Base-by-base conservation (phyloP, 2,329 filamentous ascomycete species). In the Juglanconis oblonga region DNA sequence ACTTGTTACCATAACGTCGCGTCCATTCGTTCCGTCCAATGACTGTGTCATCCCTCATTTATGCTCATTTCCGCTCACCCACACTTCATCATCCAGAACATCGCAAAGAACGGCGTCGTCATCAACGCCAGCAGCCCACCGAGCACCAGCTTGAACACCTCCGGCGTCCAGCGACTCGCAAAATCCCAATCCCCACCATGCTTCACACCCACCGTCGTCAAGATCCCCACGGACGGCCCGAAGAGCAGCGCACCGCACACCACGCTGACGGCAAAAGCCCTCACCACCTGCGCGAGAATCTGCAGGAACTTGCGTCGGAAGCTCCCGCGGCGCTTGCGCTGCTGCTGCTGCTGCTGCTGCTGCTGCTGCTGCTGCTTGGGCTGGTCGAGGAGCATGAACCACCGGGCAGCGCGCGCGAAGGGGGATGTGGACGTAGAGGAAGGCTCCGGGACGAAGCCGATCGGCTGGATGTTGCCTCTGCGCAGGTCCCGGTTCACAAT, bases 21-120 rank as follows among this genome's bases (percentile, higher is more conserved):
- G 11, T 52, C 33, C 3, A 38, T 4, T 38, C 14, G 14, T 45
- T 9, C 17, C 24, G 24, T 31, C 9, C 45, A 5, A 9, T 11
- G 9, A 24, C 9, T 3, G 31, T 24, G 6, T 10, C n/a, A 17
- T 6, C 53, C 59, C 55, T 66, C 36, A 53, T 67, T 67, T 36
- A 64, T 61, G 42, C 64, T 58, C 54, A 62, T 36, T 47, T 62
- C 1, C 2, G 17, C 17, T 17, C 17, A 83, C 0, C 80, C 81
- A 9, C 76, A 79, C 58, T 78, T 74, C 52, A 77, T 68, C 42
- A 84, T 70, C 81, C 81, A 84, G 61, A 82, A 81, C 24, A 73
- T 65, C 40, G 77, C 78, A 70, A 82, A 79, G 8, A 72, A 64
- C 1, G 81, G 81, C 50, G 80, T 81, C 45, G 76, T 77, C 47